phyloP scores from a whole-genome alignment of 1,284 basidiomycete species.

The Meira nashicola region DNA sequence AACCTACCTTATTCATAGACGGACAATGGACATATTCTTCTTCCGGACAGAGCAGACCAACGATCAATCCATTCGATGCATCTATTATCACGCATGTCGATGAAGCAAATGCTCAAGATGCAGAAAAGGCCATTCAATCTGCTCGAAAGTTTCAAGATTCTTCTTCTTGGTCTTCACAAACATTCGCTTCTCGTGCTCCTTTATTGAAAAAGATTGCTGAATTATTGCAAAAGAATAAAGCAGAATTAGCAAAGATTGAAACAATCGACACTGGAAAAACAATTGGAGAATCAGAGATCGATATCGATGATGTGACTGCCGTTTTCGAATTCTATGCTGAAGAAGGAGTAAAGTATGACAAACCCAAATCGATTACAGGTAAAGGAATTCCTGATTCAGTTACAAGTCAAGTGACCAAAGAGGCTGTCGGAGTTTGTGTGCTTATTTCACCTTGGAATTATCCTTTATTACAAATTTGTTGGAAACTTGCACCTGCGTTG shows the following conservation, averaged over 20 bases:
- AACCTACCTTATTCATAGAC: constrained; percentile 50
- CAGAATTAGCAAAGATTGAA: constrained; percentile 42
- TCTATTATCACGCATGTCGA: constrained; percentile 38
- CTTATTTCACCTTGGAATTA: constrained; percentile 53
- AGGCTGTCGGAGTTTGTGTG: constrained; percentile 51
- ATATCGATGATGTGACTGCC: constrained; percentile 51
- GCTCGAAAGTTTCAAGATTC: constrained; percentile 39
- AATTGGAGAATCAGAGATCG: constrained; percentile 41
- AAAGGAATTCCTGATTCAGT: constrained; percentile 44
- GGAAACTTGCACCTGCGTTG: constrained; percentile 51
- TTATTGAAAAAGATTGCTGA: constrained; percentile 39
- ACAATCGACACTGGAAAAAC: constrained; percentile 52
- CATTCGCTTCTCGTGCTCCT: constrained; percentile 27
- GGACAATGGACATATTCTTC: constrained; percentile 44
- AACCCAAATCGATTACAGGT: constrained; percentile 33
- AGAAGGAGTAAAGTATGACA: constrained; percentile 44
- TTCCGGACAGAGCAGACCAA: constrained; percentile 35
- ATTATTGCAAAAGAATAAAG: constrained; percentile 43
- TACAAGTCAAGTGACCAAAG: constrained; percentile 34
- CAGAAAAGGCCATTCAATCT: constrained; percentile 35
- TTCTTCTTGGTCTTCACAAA: constrained; percentile 35
- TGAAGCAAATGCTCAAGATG: constrained; percentile 44
- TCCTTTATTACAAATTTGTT: constrained; percentile 50
- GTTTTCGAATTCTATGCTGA: constrained; percentile 51
- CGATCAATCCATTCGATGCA: constrained; percentile 46